Conservation (phyloP, 495 filamentous ascomycete genomes). For the Symbiotaphrina buchneri region DNA sequence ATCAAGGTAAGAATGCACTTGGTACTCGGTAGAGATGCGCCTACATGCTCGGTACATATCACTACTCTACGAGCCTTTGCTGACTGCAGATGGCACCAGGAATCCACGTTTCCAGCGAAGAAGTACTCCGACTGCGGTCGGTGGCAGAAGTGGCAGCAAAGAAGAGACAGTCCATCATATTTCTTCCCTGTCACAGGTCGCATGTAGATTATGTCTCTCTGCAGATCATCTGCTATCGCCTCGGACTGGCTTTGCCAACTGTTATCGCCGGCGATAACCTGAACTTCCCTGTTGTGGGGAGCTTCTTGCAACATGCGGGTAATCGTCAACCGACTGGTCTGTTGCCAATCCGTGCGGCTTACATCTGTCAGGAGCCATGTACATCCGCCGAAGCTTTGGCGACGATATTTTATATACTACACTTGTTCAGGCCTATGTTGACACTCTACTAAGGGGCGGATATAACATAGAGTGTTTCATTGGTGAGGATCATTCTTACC, state of each 20-base stretch:
- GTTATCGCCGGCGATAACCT: slow-evolving; percentile 92
- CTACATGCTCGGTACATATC: neutral
- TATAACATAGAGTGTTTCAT: slow-evolving; percentile 96
- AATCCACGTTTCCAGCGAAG: slow-evolving; percentile 87
- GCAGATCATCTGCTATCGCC: slow-evolving; percentile 82
- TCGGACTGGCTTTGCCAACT: slow-evolving; percentile 75
- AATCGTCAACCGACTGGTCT: slow-evolving; percentile 7
- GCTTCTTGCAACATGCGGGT: slow-evolving; percentile 84
- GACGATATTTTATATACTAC: slow-evolving; percentile 79
- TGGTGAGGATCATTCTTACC: neutral
- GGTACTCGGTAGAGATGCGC: neutral
- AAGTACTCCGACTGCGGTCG: slow-evolving; percentile 57
- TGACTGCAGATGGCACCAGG: slow-evolving; percentile 13
- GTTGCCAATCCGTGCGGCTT: neutral
- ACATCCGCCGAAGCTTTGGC: slow-evolving; percentile 79
- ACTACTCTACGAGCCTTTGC: neutral
- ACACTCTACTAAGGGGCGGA: slow-evolving; percentile 71
- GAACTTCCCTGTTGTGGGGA: slow-evolving; percentile 76
- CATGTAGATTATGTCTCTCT: slow-evolving; percentile 92
- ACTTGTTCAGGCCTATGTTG: slow-evolving; percentile 86
- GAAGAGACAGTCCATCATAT: slow-evolving; percentile 89
- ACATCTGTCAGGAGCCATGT: slow-evolving; percentile 55
- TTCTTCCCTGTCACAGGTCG: slow-evolving; percentile 80
- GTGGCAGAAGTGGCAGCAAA: slow-evolving; percentile 63
- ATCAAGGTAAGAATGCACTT: slow-evolving; percentile 38